Percentiles rank a stretch among this genome's conserved stretches.
Conservation (phyloP, 805 yeast species). For the Nakazawaea pomicola region DNA sequence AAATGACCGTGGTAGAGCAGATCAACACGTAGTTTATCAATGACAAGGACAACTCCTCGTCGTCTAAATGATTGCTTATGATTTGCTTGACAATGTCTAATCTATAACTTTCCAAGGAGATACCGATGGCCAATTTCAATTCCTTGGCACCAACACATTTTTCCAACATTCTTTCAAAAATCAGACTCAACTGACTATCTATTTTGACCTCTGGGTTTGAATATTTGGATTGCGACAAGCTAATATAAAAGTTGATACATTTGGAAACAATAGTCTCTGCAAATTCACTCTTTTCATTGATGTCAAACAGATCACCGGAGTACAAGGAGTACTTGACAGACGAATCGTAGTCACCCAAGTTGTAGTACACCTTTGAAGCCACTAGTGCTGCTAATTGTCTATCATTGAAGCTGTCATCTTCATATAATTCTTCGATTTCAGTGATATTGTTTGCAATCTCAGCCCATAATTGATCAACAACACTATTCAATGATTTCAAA, state of each 20-base stretch:
- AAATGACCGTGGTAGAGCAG: conserved; percentile 63
- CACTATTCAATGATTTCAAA: conserved; percentile 67
- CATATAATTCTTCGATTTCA: conserved; percentile 87
- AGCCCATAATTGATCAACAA: conserved; percentile 94
- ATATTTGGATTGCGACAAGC: conserved; percentile 48
- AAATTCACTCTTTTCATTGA: conserved; percentile 74
- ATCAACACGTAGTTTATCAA: conserved; percentile 72
- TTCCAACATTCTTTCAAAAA: conserved; percentile 83
- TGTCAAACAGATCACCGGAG: conserved; percentile 76
- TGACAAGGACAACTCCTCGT: conserved; percentile 48
- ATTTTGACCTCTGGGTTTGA: conserved; percentile 29
- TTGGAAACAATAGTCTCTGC: conserved; percentile 92
- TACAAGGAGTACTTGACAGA: conserved; percentile 85
- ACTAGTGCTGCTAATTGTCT: conserved; percentile 85
- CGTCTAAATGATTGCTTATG: conserved; percentile 34
- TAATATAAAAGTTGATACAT: conserved; percentile 80
- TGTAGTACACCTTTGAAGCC: conserved; percentile 85
- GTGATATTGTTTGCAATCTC: conserved; percentile 89
- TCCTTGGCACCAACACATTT: conserved; percentile 74
- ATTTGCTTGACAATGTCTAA: conserved; percentile 70
- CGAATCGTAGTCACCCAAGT: conserved; percentile 88
- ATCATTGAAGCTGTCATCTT: conserved; percentile 72
- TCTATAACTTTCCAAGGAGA: conserved; percentile 83
- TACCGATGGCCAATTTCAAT: conserved; percentile 78
- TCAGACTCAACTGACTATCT: conserved; percentile 57